Conservation (phyloP, 768 basidiomycete genomes). For the Dioszegia crocea region DNA sequence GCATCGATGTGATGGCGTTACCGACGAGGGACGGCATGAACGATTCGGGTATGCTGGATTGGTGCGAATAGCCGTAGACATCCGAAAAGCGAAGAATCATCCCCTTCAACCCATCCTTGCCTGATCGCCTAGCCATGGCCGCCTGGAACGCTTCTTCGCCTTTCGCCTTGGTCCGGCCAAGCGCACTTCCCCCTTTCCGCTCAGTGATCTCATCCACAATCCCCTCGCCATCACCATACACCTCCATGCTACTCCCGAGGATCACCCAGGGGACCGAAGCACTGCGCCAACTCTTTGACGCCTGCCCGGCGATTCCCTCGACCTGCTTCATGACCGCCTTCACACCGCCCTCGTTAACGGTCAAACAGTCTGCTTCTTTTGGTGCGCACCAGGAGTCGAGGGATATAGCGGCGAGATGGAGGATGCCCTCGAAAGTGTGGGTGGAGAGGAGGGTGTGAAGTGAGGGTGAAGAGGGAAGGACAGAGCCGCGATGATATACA, state of each 20-base stretch:
- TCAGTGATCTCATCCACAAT: slow-evolving; percentile 17
- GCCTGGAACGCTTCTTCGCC: slow-evolving; percentile 30
- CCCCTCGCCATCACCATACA: slow-evolving; percentile 30
- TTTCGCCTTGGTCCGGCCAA: slow-evolving; percentile 37
- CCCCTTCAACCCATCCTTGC: background rate
- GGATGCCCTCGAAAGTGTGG: slow-evolving; percentile 27
- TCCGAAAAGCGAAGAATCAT: slow-evolving; percentile 41
- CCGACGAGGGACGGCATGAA: slow-evolving; percentile 38
- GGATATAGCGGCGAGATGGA: slow-evolving; percentile 40
- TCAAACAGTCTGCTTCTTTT: slow-evolving; percentile 32
- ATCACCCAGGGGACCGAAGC: slow-evolving; percentile 42
- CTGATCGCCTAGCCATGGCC: background rate
- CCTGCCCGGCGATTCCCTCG: slow-evolving; percentile 5
- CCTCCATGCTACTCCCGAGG: slow-evolving; percentile 38
- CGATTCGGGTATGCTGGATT: slow-evolving; percentile 25
- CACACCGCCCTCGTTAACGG: slow-evolving; percentile 57
- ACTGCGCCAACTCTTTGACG: slow-evolving; percentile 6
- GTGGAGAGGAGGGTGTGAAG: slow-evolving; percentile 21
- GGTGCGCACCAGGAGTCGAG: slow-evolving; percentile 35
- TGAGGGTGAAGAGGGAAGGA: slow-evolving; percentile 16
- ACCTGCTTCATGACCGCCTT: slow-evolving; percentile 22
- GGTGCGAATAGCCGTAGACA: slow-evolving; percentile 39
- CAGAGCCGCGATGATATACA: slow-evolving; percentile 25
- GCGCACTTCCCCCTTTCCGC: slow-evolving; percentile 23
- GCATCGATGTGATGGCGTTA: slow-evolving; percentile 37